Percentiles rank a stretch among this genome's conserved stretches.
phyloP scores from a whole-genome alignment of 225 moss, liverwort and hornwort species.

The Pseudisothecium myosuroides region DNA sequence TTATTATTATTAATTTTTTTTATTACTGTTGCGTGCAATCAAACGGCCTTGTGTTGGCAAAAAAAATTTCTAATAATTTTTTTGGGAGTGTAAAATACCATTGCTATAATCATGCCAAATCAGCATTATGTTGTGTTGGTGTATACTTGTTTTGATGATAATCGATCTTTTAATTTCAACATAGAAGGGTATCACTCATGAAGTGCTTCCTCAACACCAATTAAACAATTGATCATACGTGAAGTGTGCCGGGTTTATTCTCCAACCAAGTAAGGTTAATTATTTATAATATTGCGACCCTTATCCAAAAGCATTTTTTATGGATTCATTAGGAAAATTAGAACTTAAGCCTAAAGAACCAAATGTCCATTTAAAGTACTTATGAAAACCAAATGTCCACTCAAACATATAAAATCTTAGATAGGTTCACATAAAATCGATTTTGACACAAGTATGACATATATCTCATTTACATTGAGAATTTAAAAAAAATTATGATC shows the following conservation, averaged over 20 bases:
- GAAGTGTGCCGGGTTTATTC: background rate
- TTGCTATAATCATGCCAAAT: background rate
- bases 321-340: background rate
- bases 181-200: background rate
- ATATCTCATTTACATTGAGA: background rate
- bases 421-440: fast-evolving
- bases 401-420: background rate
- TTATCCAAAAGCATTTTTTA: background rate
- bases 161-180: background rate
- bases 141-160: background rate
- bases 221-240: background rate
- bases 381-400: too few species aligned
- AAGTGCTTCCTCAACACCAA: background rate
- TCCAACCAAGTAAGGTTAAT: background rate
- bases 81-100: background rate
- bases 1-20: too few species aligned
- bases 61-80: too few species aligned
- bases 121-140: background rate
- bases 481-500: background rate
- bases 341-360: background rate
- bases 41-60: too few species aligned
- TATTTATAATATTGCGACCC: background rate
- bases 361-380: background rate
- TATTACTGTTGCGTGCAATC: too few species aligned
- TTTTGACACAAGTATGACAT: background rate